These are phyloP conservation scores for Psilocybe cubensis DNA, from an alignment of 768 basidiomycete species.

Conservation along the genomic window DNA sequence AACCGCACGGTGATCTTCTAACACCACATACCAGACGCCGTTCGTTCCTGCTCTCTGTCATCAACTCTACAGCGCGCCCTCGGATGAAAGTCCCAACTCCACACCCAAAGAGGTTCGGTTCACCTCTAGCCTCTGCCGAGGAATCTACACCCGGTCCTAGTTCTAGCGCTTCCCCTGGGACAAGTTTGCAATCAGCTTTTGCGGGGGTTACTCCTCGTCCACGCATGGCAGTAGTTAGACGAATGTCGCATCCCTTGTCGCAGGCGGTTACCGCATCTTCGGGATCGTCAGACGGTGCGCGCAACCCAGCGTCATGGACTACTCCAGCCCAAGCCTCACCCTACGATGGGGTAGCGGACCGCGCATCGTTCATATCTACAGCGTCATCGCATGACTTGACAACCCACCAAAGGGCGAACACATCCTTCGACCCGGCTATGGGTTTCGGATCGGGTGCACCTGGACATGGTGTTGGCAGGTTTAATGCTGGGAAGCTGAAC, in stretches of 20 bases:
- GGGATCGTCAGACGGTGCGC: slow-evolving; percentile 38
- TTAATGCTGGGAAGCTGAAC: slow-evolving; percentile 87
- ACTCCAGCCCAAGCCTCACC: slow-evolving; percentile 40
- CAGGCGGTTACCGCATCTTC: slow-evolving; percentile 45
- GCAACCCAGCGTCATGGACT: slow-evolving; percentile 30
- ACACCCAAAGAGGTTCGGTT: slow-evolving; percentile 49
- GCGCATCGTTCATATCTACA: slow-evolving; percentile 77
- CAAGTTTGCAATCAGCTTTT: slow-evolving; percentile 53
- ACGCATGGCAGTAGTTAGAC: slow-evolving; percentile 38
- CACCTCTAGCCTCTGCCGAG: slow-evolving; percentile 31
- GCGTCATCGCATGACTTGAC: slow-evolving; percentile 90
- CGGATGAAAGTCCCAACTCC: slow-evolving; percentile 69
- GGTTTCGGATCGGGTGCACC: slow-evolving; percentile 68
- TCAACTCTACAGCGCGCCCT: slow-evolving; percentile 81
- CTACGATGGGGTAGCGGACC: slow-evolving; percentile 55
- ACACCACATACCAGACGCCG: slow-evolving; percentile 77
- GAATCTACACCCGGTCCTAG: slow-evolving; percentile 38
- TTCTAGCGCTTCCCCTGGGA: slow-evolving; percentile 29
- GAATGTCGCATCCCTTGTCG: slow-evolving; percentile 69
- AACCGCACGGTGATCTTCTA: slow-evolving; percentile 46
- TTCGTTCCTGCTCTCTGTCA: slow-evolving; percentile 83
- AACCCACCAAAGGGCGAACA: slow-evolving; percentile 78
- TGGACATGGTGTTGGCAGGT: slow-evolving; percentile 71
- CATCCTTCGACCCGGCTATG: slow-evolving; percentile 85
- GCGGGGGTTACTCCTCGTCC: slow-evolving; percentile 69